Percentiles rank a stretch among this genome's conserved stretches.
phyloP scores from a whole-genome alignment of 2,329 filamentous ascomycete genomes.

The Epichloe coenophiala region DNA sequence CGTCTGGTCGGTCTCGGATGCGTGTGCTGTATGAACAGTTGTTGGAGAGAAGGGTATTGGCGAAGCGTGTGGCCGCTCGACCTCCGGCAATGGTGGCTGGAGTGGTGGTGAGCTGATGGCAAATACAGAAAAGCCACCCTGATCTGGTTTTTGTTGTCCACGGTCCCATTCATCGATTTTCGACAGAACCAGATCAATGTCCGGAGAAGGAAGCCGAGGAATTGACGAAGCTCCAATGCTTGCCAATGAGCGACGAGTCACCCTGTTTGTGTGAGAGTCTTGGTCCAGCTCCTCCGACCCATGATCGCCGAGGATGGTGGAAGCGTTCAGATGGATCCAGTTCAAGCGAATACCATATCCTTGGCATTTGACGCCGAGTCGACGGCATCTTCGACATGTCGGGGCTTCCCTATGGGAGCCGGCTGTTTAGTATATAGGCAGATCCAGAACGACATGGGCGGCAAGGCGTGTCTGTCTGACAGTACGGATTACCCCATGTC shows the following conservation, averaged over 20 bases:
- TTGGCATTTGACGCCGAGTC: conserved; percentile 8
- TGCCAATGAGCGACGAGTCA: neutral
- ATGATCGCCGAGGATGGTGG: neutral
- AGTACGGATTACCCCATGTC: no score
- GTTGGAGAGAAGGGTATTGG: neutral
- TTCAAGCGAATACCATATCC: conserved; percentile 11
- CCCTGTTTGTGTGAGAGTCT: neutral
- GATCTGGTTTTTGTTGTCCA: neutral
- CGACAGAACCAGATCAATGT: conserved; percentile 3
- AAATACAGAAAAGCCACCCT: neutral
- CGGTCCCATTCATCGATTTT: conserved; percentile 7
- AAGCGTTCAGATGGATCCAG: conserved; percentile 6
- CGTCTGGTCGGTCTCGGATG: neutral
- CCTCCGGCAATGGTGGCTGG: neutral
- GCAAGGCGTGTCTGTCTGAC: no score
- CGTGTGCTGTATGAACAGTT: neutral
- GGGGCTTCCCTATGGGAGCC: conserved; percentile 1
- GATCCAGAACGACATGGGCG: no score
- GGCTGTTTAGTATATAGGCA: neutral
- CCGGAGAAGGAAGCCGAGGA: conserved; percentile 1
- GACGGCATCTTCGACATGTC: conserved; percentile 6
- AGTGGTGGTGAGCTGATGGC: neutral
- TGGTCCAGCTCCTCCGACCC: neutral
- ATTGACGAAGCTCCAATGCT: neutral
- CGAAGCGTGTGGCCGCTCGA: neutral